Base-by-base conservation (phyloP, 352 stramenopile genomes). In the Phytophthora europaea region DNA sequence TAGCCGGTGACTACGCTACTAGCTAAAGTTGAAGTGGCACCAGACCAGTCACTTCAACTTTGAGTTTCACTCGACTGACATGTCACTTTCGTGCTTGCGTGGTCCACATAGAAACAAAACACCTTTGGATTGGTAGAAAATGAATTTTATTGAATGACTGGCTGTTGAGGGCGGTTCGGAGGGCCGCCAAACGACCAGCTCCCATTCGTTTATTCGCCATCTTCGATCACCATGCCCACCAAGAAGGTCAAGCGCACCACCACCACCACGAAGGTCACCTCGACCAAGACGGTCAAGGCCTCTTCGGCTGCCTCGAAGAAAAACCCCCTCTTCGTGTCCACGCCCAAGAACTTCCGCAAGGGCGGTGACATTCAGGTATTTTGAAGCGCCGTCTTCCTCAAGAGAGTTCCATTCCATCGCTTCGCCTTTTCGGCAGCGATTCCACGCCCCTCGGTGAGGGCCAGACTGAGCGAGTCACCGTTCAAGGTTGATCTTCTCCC, bases 331-430 rank as follows among this genome's bases (percentile, higher is more conserved):
- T 99, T 99, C 91, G 90, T 91, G 58, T 83, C 93, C 61, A 85
- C 83, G 57, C 97, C 97, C 68, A 97, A 97, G 77, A 98, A 95
- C 85, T 99, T 98, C 85, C 88, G 96, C 82, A 95, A 99, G 73
- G 98, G 98, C 70, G 94, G 97, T 80, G 94, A 98, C 78, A 94
- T 99, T 88, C 97, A 98, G 89, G 94, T 96, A 97, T 84, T 88
- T 76, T 79, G 70, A 80, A 69, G 64, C 55, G 23, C 73, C 64
- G 38, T 60, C n/a, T 79, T 23, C 40, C 36, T 64, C 38, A 15
- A 50, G 43, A 50, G n/a, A 55, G 43, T 38, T 65, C 50, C 47
- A 63, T 57, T 51, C 28, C 4, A 71, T 79, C 61, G 70, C 45
- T 52, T 65, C 18, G 61, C 31, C 61, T 59, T 50, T 18, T 52